Evolutionary conservation across 2,329 filamentous ascomycete genomes (phyloP).

Genomic region (Colletotrichum musae): DNA sequence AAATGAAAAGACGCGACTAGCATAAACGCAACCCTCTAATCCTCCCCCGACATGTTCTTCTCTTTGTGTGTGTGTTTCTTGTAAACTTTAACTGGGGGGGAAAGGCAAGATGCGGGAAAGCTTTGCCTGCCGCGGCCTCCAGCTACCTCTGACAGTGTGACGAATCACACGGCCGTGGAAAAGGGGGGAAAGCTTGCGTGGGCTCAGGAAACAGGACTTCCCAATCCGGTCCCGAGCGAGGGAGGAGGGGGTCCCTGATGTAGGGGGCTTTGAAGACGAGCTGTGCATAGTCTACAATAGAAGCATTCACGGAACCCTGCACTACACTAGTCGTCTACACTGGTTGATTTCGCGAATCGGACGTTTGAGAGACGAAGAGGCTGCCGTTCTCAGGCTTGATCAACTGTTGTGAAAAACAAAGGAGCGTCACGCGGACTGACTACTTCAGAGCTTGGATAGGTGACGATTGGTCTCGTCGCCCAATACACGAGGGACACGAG

Average conservation of each 20-base stretch:
- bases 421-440: no score
- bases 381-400: no score
- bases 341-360: no score
- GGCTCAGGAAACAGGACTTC: slow-evolving; percentile 2
- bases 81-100: slow-evolving; percentile 30
- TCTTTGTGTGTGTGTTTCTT: slow-evolving; percentile 36
- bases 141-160: not conserved
- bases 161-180: not conserved
- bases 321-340: no score
- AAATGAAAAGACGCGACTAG: slow-evolving; percentile 31
- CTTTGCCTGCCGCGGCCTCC: slow-evolving; percentile 14
- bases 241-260: slow-evolving; percentile 10
- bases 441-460: no score
- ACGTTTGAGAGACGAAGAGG: no score
- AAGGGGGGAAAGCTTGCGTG: not conserved
- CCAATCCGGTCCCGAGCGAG: not conserved
- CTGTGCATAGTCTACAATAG: slow-evolving; percentile 39
- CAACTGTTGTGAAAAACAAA: no score
- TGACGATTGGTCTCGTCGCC: no score
- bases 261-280: slow-evolving; percentile 14
- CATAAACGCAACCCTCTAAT: slow-evolving; percentile 27
- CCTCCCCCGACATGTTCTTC: slow-evolving; percentile 22
- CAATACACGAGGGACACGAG: no score
- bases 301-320: slow-evolving; percentile 35
- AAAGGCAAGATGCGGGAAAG: not conserved